phyloP scores from a whole-genome alignment of 2,329 filamentous ascomycete species.

The Aspergillus felis region DNA sequence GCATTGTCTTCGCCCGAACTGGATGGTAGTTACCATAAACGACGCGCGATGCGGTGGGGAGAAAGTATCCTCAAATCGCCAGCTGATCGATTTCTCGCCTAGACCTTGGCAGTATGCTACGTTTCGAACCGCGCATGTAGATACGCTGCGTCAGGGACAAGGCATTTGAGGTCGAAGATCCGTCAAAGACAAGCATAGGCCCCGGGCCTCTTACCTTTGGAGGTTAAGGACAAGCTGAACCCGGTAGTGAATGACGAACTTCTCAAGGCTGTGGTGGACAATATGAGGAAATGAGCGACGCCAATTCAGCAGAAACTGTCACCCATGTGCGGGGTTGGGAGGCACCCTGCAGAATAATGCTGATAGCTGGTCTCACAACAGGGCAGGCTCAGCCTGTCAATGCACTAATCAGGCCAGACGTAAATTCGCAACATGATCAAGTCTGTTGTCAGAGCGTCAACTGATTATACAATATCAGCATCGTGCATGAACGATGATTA shows the following conservation, averaged over 20 bases:
- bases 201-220: not conserved
- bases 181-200: not conserved
- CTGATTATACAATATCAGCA: not conserved
- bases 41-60: not conserved
- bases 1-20: not conserved
- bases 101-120: not conserved
- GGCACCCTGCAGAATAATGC: conserved; percentile 3
- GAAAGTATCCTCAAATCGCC: not conserved
- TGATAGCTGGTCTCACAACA: not conserved
- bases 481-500: not conserved
- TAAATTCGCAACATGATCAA: not conserved
- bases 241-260: not conserved
- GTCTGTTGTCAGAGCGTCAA: not conserved
- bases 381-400: not conserved
- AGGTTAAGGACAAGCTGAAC: not conserved
- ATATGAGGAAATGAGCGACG: conserved; percentile 9
- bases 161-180: not conserved
- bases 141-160: not conserved
- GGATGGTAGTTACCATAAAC: not conserved
- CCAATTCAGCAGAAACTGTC: conserved; percentile 14
- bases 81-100: not conserved
- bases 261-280: not conserved
- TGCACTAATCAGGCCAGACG: not conserved
- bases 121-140: not conserved
- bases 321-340: conserved; percentile 14